phyloP scores from a whole-genome alignment of 805 yeast genomes.

The Cyberlindnera euphorbiae region DNA sequence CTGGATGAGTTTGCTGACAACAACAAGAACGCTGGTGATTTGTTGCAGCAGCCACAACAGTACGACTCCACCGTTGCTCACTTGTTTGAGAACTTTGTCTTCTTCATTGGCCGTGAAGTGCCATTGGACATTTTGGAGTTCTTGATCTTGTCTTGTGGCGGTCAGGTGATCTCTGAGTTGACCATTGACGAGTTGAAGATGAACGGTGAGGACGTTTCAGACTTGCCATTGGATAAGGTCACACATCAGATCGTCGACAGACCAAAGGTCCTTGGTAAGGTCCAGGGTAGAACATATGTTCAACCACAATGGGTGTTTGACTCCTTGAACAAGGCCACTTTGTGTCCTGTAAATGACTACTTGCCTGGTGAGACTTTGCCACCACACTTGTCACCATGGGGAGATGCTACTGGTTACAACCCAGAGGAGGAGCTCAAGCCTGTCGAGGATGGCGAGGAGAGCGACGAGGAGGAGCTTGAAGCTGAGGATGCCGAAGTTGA shows the following conservation, averaged over 20 bases:
- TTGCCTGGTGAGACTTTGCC: slow-evolving; percentile 95
- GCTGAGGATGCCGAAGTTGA: slow-evolving; percentile 44
- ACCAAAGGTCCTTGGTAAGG: slow-evolving; percentile 71
- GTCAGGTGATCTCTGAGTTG: slow-evolving; percentile 78
- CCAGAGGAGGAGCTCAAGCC: slow-evolving; percentile 51
- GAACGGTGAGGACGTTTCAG: slow-evolving; percentile 29
- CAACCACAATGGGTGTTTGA: slow-evolving; percentile 99
- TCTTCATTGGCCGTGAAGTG: slow-evolving; percentile 92
- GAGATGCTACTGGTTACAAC: slow-evolving; percentile 86
- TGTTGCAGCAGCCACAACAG: slow-evolving; percentile 65
- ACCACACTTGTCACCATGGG: slow-evolving; percentile 99
- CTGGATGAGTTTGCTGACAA: slow-evolving; percentile 71
- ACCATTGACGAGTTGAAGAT: slow-evolving; percentile 68
- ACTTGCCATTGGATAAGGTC: slow-evolving; percentile 58
- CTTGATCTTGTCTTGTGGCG: slow-evolving; percentile 81
- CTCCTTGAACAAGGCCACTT: slow-evolving; percentile 69
- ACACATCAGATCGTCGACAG: slow-evolving; percentile 96
- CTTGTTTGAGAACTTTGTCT: slow-evolving; percentile 69
- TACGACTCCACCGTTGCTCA: slow-evolving; percentile 54
- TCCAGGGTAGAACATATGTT: slow-evolving; percentile 86
- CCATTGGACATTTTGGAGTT: slow-evolving; percentile 89
- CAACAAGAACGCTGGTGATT: slow-evolving; percentile 60
- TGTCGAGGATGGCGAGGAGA: slow-evolving; percentile 38
- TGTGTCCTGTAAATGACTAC: slow-evolving; percentile 74
- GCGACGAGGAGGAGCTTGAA: slow-evolving; percentile 45